A percentile compares a stretch with the other conserved stretches of the same genome.
phyloP scores from a whole-genome alignment of 805 yeast species.

The Priceomyces carsonii region DNA sequence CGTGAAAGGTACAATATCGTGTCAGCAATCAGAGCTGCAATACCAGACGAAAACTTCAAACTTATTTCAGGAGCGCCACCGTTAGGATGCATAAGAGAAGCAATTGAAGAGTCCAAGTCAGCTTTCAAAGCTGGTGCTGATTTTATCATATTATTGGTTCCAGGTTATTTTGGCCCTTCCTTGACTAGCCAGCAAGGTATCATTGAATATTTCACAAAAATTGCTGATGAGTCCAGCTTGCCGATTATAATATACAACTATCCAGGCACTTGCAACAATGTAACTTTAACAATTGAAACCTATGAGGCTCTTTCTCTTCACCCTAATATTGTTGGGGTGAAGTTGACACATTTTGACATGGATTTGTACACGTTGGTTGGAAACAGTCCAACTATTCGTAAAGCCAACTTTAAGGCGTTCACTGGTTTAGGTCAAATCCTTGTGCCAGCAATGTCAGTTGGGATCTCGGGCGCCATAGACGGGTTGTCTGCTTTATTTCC shows the following conservation, averaged over 20 bases:
- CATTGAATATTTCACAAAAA: constrained; percentile 25
- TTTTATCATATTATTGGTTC: constrained; percentile 29
- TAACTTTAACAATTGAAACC: constrained; percentile 22
- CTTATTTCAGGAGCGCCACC: constrained; percentile 35
- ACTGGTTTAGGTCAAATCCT: constrained; percentile 28
- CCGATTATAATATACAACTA: constrained; percentile 39
- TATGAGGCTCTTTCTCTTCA: constrained; percentile 25
- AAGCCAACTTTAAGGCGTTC: constrained; percentile 21
- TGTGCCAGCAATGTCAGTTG: constrained; percentile 24
- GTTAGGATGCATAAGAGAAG: constrained; percentile 24
- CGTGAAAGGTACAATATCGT: constrained; percentile 31
- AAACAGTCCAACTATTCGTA: constrained; percentile 10
- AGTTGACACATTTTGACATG: constrained; percentile 27
- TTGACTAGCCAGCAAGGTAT: constrained; percentile 33
- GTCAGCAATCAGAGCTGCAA: constrained; percentile 24
- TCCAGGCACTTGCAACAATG: constrained; percentile 38
- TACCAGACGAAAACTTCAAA: constrained; percentile 30
- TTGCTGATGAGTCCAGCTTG: constrained; percentile 31
- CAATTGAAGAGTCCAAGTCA: constrained; percentile 22
- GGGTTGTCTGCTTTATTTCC: constrained; percentile 25
- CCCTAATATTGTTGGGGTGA: constrained; percentile 36
- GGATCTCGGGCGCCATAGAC: constrained; percentile 24
- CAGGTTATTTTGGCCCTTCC: constrained; percentile 36
- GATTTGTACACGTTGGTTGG: constrained; percentile 20
- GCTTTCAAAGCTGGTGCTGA: constrained; percentile 35